Percentiles rank a stretch among this genome's conserved stretches.
These are phyloP conservation scores for Trichothecium sympodiale DNA, from an alignment of 2,329 filamentous ascomycete species.

Conservation along the genomic window DNA sequence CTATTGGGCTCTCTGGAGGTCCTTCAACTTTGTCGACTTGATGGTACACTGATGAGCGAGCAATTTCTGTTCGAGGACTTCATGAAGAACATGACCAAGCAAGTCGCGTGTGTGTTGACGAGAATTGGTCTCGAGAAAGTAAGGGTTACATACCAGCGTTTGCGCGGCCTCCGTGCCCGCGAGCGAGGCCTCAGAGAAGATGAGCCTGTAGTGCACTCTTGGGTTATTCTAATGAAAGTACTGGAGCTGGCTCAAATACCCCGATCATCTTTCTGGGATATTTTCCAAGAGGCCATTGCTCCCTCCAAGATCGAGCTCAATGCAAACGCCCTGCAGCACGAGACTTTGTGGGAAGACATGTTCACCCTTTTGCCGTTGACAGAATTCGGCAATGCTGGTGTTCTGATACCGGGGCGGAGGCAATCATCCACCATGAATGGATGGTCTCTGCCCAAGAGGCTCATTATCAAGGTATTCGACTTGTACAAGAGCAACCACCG, in stretches of 20 bases:
- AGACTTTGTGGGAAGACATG: constrained; percentile 45
- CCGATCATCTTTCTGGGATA: constrained; percentile 49
- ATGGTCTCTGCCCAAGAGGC: constrained; percentile 46
- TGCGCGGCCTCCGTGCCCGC: constrained; percentile 31
- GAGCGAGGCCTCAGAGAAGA: constrained; percentile 42
- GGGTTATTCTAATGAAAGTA: constrained; percentile 46
- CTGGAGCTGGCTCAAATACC: constrained; percentile 39
- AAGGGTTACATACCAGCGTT: constrained; percentile 32
- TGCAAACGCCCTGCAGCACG: constrained; percentile 35
- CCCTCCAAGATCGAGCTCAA: constrained; percentile 20
- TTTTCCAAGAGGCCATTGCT: constrained; percentile 34
- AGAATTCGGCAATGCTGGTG: constrained; percentile 46
- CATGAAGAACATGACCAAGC: constrained; percentile 21
- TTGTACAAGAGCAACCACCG: constrained; percentile 43
- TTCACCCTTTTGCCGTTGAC: constrained; percentile 50
- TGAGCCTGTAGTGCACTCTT: constrained; percentile 35
- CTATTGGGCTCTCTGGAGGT: constrained; percentile 21
- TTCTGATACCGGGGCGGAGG: constrained; percentile 26
- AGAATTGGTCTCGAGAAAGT: constrained; percentile 30
- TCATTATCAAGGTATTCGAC: constrained; percentile 46
- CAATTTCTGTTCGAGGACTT: constrained; percentile 36
- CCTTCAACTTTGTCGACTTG: constrained; percentile 31
- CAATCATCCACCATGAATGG: constrained; percentile 32
- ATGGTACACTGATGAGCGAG: constrained; percentile 18
- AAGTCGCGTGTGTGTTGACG: constrained; percentile 22